Evolutionary conservation across 1,139 yeast species (phyloP).

Genomic region (Saccharomyces hybrid): DNA sequence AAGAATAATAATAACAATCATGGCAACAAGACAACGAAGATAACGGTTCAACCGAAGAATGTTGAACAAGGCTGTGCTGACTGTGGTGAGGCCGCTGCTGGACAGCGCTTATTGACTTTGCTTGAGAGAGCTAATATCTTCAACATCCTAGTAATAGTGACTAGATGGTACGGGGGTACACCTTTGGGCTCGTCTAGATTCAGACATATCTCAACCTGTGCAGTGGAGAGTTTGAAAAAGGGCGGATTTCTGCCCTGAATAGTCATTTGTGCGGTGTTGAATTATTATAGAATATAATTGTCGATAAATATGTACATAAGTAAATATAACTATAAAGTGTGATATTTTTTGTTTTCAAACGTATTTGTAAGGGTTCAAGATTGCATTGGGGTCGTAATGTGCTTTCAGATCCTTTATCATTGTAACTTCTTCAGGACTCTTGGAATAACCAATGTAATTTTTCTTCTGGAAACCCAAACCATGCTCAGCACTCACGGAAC

Average conservation of each 20-base stretch:
- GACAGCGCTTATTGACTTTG: conserved; percentile 45
- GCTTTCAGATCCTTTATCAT: conserved; percentile 69
- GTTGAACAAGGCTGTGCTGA: conserved; percentile 52
- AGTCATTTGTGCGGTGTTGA: not conserved
- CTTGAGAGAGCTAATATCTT: conserved; percentile 41
- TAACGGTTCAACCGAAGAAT: conserved; percentile 12
- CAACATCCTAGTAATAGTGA: conserved; percentile 53
- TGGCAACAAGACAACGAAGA: conserved; percentile 1
- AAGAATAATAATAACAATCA: not conserved
- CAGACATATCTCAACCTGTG: conserved; percentile 50
- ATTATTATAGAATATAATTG: not conserved
- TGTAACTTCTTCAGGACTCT: conserved; percentile 56
- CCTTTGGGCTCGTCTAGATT: conserved; percentile 61
- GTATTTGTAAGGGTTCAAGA: conserved; percentile 88
- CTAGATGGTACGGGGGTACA: conserved; percentile 69
- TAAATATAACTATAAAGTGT: not conserved
- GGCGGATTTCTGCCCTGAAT: conserved; percentile 19
- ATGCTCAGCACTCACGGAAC: conserved; percentile 93
- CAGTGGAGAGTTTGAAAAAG: conserved; percentile 38
- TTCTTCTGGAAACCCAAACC: conserved; percentile 95
- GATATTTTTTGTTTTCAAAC: conserved; percentile 26
- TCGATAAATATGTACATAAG: not conserved
- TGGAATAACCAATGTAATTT: conserved; percentile 69
- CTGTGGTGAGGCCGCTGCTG: conserved; percentile 64
- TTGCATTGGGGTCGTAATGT: conserved; percentile 83